phyloP scores from a whole-genome alignment of 73 alveolate species.

The Paramecium caudatum region DNA sequence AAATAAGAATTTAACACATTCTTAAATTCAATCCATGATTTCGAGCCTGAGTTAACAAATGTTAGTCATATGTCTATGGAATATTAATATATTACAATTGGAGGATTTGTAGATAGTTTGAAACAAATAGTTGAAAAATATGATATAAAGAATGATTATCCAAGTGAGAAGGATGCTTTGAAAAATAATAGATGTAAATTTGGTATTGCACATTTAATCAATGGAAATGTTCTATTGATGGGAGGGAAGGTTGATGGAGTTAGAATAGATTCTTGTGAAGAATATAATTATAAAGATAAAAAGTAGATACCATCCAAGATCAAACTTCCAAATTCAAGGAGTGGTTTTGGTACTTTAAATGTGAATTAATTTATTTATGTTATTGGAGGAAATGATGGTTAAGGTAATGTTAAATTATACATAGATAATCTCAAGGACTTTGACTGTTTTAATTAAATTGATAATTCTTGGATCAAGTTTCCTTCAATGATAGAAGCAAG shows the following conservation, averaged over 20 bases:
- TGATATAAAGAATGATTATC: constrained; percentile 59
- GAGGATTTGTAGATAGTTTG: constrained; percentile 55
- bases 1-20: constrained; percentile 44
- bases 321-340: constrained; percentile 79
- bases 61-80: constrained; percentile 47
- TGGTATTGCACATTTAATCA: constrained; percentile 75
- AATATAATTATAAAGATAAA: constrained; percentile 76
- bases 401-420: background rate
- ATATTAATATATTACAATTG: constrained; percentile 11
- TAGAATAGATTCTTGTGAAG: constrained; percentile 82
- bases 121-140: constrained; percentile 63
- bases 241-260: constrained; percentile 91
- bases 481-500: constrained; percentile 86
- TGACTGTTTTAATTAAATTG: constrained; percentile 81
- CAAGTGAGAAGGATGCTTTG: constrained; percentile 64
- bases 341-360: constrained; percentile 89
- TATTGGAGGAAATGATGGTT: constrained; percentile 93
- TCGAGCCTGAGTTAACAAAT: constrained; percentile 38
- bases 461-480: constrained; percentile 80
- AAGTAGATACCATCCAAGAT: constrained; percentile 73
- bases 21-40: constrained; percentile 50
- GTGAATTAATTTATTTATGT: constrained; percentile 74
- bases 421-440: constrained; percentile 76
- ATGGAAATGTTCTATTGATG: constrained; percentile 79
- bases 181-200: constrained; percentile 79